Evolutionary conservation across 257 asterid species (phyloP).

Genomic region (Anisodus tanguticus): DNA sequence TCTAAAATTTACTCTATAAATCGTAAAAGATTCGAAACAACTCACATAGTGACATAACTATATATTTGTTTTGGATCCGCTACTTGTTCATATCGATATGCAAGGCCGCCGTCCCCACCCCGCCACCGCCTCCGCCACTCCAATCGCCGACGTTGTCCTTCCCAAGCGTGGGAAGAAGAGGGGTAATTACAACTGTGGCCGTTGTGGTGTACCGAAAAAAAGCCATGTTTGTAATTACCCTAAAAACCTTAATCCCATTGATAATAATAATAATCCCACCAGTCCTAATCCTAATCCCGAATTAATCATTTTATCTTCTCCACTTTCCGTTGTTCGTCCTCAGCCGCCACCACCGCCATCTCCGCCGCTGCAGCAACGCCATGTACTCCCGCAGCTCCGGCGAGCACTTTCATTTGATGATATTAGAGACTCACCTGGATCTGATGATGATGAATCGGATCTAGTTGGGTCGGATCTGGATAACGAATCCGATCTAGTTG

Average conservation of each 20-base stretch:
- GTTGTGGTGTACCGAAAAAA: constrained; percentile 86
- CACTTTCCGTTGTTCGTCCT: constrained; percentile 45
- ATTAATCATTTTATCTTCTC: constrained; percentile 37
- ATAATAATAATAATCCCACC: constrained; percentile 27
- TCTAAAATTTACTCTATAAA: background rate
- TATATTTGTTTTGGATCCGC: too few species aligned
- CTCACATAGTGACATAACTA: too few species aligned
- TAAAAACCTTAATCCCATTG: constrained; percentile 19
- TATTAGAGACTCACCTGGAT: constrained; percentile 45
- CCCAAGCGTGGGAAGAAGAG: constrained; percentile 63
- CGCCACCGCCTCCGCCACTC: constrained; percentile 77
- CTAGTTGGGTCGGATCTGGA: constrained; percentile 22
- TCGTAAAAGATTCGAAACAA: background rate
- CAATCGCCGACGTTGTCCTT: constrained; percentile 56
- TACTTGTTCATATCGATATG: constrained; percentile 38
- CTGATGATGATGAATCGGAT: background rate
- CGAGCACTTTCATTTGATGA: constrained; percentile 86
- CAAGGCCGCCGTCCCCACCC: constrained; percentile 58
- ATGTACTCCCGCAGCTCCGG: constrained; percentile 41
- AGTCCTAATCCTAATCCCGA: constrained; percentile 34
- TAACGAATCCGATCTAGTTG: constrained; percentile 50
- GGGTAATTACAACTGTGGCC: constrained; percentile 89
- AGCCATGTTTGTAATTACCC: constrained; percentile 67
- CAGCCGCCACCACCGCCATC: constrained; percentile 38
- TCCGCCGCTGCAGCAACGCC: constrained; percentile 30